Evolutionary conservation across 305 asterid genomes (phyloP).

Genomic region (Plantago lanceolata): DNA sequence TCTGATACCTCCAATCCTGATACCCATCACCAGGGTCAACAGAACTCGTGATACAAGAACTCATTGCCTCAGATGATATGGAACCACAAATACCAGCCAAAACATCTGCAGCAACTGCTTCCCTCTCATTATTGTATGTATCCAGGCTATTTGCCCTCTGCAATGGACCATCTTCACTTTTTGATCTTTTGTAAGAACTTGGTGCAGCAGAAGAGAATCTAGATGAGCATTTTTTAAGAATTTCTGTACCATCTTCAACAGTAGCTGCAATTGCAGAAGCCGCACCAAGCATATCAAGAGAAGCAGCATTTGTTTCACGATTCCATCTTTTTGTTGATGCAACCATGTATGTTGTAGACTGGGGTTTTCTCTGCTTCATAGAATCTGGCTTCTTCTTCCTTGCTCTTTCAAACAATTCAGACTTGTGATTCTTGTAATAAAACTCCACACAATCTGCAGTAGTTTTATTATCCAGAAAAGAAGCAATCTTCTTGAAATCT

Average conservation of each 20-base stretch:
- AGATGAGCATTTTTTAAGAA: slow-evolving; percentile 45
- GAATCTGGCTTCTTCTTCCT: slow-evolving; percentile 59
- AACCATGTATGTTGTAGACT: slow-evolving; percentile 65
- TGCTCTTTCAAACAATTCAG: slow-evolving; percentile 67
- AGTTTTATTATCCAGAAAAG: slow-evolving; percentile 72
- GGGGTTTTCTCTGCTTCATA: slow-evolving; percentile 56
- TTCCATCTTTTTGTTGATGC: slow-evolving; percentile 78
- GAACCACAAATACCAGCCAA: slow-evolving; percentile 96
- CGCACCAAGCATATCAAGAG: slow-evolving; percentile 77
- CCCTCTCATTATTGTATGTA: slow-evolving; percentile 51
- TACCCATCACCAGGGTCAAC: slow-evolving; percentile 68
- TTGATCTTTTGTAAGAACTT: slow-evolving; percentile 34
- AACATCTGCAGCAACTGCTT: slow-evolving; percentile 91
- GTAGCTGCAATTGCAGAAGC: slow-evolving; percentile 73
- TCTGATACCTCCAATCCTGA: slow-evolving; percentile 58
- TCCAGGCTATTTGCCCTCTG: slow-evolving; percentile 59
- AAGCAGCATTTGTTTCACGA: slow-evolving; percentile 74
- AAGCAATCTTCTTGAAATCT: slow-evolving; percentile 70
- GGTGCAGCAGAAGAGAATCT: slow-evolving; percentile 39
- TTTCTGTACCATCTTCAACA: slow-evolving; percentile 36
- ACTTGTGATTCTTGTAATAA: slow-evolving; percentile 93
- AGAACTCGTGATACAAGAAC: slow-evolving; percentile 91
- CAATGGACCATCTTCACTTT: slow-evolving; percentile 35
- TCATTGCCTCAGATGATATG: slow-evolving; percentile 89
- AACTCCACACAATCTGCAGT: slow-evolving; percentile 91